These are phyloP conservation scores for Ophiosphaerella herpotricha DNA, from an alignment of 2,329 filamentous ascomycete genomes.

Conservation along the genomic window DNA sequence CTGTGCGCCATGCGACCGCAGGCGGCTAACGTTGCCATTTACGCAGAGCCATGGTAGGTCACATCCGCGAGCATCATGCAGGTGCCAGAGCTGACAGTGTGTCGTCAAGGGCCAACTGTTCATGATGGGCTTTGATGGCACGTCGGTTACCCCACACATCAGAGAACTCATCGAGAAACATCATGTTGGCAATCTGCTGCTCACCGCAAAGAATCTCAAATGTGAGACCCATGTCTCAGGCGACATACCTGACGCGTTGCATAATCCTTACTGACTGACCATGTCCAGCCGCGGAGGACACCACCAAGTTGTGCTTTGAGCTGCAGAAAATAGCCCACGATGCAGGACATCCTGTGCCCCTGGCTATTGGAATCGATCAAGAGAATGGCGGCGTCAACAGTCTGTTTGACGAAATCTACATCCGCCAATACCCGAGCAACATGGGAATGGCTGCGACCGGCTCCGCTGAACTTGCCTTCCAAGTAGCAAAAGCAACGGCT, in stretches of 20 bases:
- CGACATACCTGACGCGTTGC: slow-evolving; percentile 9
- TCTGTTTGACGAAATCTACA: slow-evolving; percentile 92
- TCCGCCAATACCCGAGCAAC: slow-evolving; percentile 93
- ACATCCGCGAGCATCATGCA: slow-evolving; percentile 13
- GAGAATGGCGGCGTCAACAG: slow-evolving; percentile 99
- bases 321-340: slow-evolving; percentile 90
- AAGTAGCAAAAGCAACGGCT: slow-evolving; percentile 89
- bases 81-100: slow-evolving; percentile 33
- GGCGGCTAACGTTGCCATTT: slow-evolving; percentile 41
- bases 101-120: slow-evolving; percentile 74
- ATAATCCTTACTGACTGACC: slow-evolving; percentile 22
- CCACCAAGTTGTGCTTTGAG: slow-evolving; percentile 84
- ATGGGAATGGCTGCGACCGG: slow-evolving; percentile 97
- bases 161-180: slow-evolving; percentile 78
- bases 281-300: slow-evolving; percentile 80
- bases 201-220: slow-evolving; percentile 85
- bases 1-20: slow-evolving; percentile 31
- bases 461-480: slow-evolving; percentile 81
- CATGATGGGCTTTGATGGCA: slow-evolving; percentile 86
- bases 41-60: slow-evolving; percentile 52
- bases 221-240: slow-evolving; percentile 57
- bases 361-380: slow-evolving; percentile 91
- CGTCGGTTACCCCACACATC: slow-evolving; percentile 81
- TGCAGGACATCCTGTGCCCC: slow-evolving; percentile 84
- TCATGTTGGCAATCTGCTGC: slow-evolving; percentile 84